Base-by-base conservation (phyloP, 257 asterid genomes). In the Nicotiana sylvestris region DNA sequence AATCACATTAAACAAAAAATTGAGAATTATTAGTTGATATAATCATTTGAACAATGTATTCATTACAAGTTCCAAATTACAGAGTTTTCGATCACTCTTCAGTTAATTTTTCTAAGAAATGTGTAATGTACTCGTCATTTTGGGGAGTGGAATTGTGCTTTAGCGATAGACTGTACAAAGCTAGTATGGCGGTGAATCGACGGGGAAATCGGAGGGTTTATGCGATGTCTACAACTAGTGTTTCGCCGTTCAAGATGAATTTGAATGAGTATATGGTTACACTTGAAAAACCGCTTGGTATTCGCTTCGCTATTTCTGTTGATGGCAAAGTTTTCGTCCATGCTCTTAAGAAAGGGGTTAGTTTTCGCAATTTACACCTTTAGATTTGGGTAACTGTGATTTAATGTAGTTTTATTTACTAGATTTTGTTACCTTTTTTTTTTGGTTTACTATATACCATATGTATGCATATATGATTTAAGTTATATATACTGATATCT, bases 291-390 rank as follows among this genome's bases (percentile, higher is more conserved):
- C 99, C 99, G 1, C 93, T 96, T 32, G 99, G 99, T 37, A 92
- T 94, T 76, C 97, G 97, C 32, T 96, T 94, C 82, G 99, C 98
- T 0, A 88, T 94, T 21, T 91, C 99, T 9, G 85, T 88, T 56
- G 98, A 96, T 30, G 99, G 99, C 8, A 94, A 89, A 77, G 81
- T 96, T 76, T 92, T 93, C 77, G 98, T 96, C 66, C 97, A 93
- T 83, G 96, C 98, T 72, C 97, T 96, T 80, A 94, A 86, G 81
- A 96, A 94, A 89, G 99, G 98, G 97, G 99, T 96, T 39, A 84
- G 62, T 76, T 21, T 55, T 85, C 29, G 46, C 74, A 29, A 15
- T 43, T 29, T 49, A 13, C 27, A 76, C 53, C 46, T 39, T 49
- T 27, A 25, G 25, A 32, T 66, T 25, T 33, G 17, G 16, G 15